Evolutionary conservation across 208 protist genomes (phyloP).

Genomic region (Leishmania lainsoni): DNA sequence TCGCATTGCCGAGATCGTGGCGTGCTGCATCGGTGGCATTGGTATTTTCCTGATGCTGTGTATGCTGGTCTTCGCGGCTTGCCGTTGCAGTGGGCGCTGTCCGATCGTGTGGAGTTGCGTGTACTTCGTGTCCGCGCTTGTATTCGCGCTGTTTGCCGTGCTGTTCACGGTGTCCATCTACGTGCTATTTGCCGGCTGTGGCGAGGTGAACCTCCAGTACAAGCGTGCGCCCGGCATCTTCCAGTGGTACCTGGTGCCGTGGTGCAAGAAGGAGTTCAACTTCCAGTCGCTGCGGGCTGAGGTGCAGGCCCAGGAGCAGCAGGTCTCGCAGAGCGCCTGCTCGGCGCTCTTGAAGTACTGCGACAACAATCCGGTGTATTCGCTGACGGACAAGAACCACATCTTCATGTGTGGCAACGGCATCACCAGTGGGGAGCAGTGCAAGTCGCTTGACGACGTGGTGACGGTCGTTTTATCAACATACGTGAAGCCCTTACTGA

Average conservation of each 20-base stretch:
- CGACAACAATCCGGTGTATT: conserved; percentile 25
- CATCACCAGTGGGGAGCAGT: conserved; percentile 25
- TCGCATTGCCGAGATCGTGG: conserved; percentile 49
- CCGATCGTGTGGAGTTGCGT: conserved; percentile 44
- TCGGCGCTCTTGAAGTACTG: conserved; percentile 60
- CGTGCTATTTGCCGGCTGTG: conserved; percentile 43
- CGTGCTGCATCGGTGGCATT: conserved; percentile 51
- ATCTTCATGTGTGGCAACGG: conserved; percentile 58
- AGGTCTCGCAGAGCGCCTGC: conserved; percentile 40
- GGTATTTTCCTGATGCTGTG: conserved; percentile 62
- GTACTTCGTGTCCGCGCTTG: conserved; percentile 68
- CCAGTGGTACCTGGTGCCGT: conserved; percentile 83
- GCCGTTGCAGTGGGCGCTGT: conserved; percentile 47
- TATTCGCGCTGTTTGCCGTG: conserved; percentile 60
- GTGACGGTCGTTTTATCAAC: conserved; percentile 35
- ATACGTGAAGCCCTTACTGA: conserved; percentile 50
- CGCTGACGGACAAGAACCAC: not conserved
- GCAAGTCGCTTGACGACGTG: conserved; percentile 48
- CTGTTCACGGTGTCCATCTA: conserved; percentile 63
- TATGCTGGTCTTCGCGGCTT: conserved; percentile 60
- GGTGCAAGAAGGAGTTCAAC: conserved; percentile 51
- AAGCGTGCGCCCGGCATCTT: conserved; percentile 67
- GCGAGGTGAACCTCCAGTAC: conserved; percentile 68
- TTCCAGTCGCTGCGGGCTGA: conserved; percentile 38
- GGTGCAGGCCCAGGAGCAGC: conserved; percentile 27